Evolutionary conservation across 495 filamentous ascomycete species (phyloP).

Genomic region (Oleoguttula mirabilis): DNA sequence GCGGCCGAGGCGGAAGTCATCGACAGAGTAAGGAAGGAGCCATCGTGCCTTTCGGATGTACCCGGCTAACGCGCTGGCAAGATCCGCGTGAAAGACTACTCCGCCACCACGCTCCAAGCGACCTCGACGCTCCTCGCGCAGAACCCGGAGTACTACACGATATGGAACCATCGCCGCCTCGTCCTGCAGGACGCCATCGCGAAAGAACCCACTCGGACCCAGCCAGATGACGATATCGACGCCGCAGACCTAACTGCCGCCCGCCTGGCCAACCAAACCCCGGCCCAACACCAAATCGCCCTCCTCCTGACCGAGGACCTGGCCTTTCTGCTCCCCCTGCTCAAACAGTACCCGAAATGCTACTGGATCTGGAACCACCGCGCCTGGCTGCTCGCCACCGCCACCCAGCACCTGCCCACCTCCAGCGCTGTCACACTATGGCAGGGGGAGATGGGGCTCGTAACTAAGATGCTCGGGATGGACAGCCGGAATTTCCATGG

Average conservation of each 20-base stretch:
- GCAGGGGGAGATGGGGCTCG: slow-evolving; percentile 69
- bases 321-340: slow-evolving; percentile 66
- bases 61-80: too few species aligned
- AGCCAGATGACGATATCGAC: not conserved
- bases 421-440: slow-evolving; percentile 52
- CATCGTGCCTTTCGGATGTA: too few species aligned
- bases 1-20: slow-evolving; percentile 55
- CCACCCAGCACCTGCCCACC: slow-evolving; percentile 46
- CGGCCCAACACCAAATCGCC: slow-evolving; percentile 11
- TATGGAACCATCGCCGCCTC: slow-evolving; percentile 89
- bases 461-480: slow-evolving; percentile 69
- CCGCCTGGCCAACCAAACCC: slow-evolving; percentile 2
- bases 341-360: slow-evolving; percentile 82
- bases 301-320: slow-evolving; percentile 52
- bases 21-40: slow-evolving; percentile 37
- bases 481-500: slow-evolving; percentile 94
- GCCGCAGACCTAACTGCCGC: not conserved
- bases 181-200: slow-evolving; percentile 40
- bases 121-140: slow-evolving; percentile 68
- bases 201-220: not conserved
- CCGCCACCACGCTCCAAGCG: slow-evolving; percentile 52
- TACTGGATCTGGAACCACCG: slow-evolving; percentile 99
- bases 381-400: slow-evolving; percentile 69
- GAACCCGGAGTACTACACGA: slow-evolving; percentile 97
- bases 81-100: slow-evolving; percentile 49